phyloP scores from a whole-genome alignment of 495 filamentous ascomycete genomes.

The Penicillium verhagenii region DNA sequence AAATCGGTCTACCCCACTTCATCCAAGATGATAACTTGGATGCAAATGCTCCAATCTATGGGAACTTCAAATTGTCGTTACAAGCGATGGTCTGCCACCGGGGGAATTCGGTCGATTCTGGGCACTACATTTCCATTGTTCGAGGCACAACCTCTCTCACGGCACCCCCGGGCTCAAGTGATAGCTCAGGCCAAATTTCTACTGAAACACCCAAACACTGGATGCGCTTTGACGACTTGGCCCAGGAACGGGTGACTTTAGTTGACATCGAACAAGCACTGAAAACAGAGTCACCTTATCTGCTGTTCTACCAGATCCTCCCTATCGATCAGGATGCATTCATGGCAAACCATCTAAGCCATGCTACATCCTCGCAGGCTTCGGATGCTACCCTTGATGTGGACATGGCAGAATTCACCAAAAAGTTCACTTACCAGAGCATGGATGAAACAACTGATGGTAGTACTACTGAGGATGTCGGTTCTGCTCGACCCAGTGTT shows the following conservation, averaged over 20 bases:
- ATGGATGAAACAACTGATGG: conserved; percentile 15
- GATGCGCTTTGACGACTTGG: conserved; percentile 90
- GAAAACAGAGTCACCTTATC: conserved; percentile 84
- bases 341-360: conserved; percentile 51
- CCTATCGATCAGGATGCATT: conserved; percentile 72
- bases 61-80: conserved; percentile 85
- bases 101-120: conserved; percentile 82
- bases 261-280: conserved; percentile 78
- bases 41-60: conserved; percentile 62
- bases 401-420: conserved; percentile 23
- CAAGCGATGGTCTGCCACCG: conserved; percentile 91
- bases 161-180: conserved; percentile 50
- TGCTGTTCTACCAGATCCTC: conserved; percentile 92
- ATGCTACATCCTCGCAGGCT: conserved; percentile 57
- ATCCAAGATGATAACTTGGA: conserved; percentile 74
- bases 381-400: conserved; percentile 36
- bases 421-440: conserved; percentile 15
- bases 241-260: conserved; percentile 62
- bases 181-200: conserved; percentile 41
- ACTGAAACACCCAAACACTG: conserved; percentile 65
- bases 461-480: conserved; percentile 22
- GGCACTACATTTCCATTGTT: conserved; percentile 86
- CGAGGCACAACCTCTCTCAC: conserved; percentile 54
- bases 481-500: conserved; percentile 40
- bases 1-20: conserved; percentile 85